phyloP scores from a whole-genome alignment of 1,284 basidiomycete genomes.

The Xerocomus alliaceus region DNA sequence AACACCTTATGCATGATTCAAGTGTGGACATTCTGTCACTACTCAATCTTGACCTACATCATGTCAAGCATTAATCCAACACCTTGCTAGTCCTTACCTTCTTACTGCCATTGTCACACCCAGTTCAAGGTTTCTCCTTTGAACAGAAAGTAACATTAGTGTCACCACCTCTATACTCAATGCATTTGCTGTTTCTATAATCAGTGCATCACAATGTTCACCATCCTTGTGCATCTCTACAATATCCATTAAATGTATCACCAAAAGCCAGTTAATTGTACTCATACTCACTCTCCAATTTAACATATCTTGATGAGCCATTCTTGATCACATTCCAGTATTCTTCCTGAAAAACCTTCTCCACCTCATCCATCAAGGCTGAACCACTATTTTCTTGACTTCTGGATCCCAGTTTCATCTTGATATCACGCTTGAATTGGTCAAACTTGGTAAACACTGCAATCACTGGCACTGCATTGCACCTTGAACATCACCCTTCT shows the following conservation, averaged over 20 bases:
- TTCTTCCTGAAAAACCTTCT: neutral
- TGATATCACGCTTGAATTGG: constrained; percentile 4
- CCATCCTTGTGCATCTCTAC: neutral
- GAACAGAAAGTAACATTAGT: neutral
- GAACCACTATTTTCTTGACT: neutral
- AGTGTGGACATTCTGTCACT: neutral
- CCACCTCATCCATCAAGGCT: neutral
- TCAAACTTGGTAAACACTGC: constrained; percentile 16
- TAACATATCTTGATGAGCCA: neutral
- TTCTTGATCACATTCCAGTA: neutral
- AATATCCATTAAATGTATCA: neutral
- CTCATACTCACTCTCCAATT: neutral
- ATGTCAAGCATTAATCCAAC: neutral
- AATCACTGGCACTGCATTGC: neutral
- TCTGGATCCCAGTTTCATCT: neutral
- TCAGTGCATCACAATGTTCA: neutral
- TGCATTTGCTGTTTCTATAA: neutral
- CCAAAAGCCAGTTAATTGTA: neutral
- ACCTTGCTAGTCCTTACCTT: neutral
- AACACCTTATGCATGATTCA: neutral
- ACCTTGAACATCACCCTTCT: neutral
- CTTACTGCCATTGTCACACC: neutral
- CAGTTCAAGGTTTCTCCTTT: neutral
- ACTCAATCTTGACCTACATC: neutral
- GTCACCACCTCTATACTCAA: neutral